These are phyloP conservation scores for Mycena chlorophos DNA, from an alignment of 768 basidiomycete species.

Conservation along the genomic window DNA sequence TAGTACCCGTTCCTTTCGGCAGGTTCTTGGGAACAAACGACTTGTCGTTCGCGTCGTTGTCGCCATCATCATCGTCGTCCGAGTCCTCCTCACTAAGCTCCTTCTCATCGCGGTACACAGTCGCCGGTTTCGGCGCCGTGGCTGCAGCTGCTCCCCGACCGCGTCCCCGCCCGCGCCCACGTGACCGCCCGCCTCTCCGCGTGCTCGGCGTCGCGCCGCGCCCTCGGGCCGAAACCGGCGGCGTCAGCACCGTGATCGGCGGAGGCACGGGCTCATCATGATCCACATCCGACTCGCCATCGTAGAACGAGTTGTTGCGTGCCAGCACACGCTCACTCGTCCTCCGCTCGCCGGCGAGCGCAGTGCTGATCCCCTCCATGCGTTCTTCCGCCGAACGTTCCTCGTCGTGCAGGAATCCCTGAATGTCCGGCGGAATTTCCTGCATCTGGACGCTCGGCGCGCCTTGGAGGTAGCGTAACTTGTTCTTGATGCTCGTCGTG, in stretches of 20 bases:
- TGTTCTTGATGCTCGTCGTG: constrained; percentile 80
- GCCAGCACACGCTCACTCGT: constrained; percentile 62
- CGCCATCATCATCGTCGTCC: constrained; percentile 17
- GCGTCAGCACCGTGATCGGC: constrained; percentile 27
- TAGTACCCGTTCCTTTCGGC: constrained; percentile 11
- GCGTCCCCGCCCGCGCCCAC: constrained; percentile 39
- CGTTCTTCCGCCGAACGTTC: constrained; percentile 66
- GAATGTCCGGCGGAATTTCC: constrained; percentile 91
- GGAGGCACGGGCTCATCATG: constrained; percentile 55
- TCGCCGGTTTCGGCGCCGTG: too few relatives aligned
- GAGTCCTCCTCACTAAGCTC: constrained; percentile 39
- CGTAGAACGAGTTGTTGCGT: constrained; percentile 75
- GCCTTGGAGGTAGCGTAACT: constrained; percentile 88
- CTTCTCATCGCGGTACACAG: constrained; percentile 30
- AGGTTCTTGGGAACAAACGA: not conserved
- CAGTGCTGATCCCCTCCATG: constrained; percentile 64
- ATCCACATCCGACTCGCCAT: constrained; percentile 71
- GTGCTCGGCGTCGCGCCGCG: not conserved
- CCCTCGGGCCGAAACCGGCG: constrained; percentile 23
- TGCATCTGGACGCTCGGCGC: constrained; percentile 97
- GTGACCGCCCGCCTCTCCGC: constrained; percentile 31
- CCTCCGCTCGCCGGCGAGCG: constrained; percentile 56
- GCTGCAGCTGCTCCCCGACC: too few relatives aligned
- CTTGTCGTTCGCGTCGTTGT: constrained; percentile 19
- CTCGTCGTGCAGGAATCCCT: constrained; percentile 73